A percentile compares a stretch with the other conserved stretches of the same genome.
These are phyloP conservation scores for Bryoerythrophyllum caledonicum DNA, from an alignment of 225 moss, liverwort and hornwort species.

Conservation along the genomic window DNA sequence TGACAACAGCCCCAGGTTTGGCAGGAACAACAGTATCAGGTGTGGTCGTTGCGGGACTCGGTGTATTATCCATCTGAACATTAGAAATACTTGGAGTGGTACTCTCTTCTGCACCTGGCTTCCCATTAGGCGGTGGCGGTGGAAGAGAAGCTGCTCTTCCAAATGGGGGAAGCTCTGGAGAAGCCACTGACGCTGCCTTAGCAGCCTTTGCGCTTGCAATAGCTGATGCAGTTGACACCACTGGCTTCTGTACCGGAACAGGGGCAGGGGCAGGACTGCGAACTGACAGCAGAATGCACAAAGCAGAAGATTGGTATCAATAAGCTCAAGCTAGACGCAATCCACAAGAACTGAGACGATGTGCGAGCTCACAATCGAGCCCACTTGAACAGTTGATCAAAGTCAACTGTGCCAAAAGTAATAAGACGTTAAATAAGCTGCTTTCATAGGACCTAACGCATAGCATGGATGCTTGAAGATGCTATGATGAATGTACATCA, in stretches of 20 bases:
- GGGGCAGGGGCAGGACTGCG: conserved; percentile 41
- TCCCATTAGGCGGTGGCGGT: conserved; percentile 37
- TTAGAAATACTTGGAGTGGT: conserved; percentile 36
- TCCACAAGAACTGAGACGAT: conserved; percentile 18
- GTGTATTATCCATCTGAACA: conserved; percentile 65
- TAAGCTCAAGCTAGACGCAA: conserved; percentile 13
- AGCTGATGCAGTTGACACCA: conserved; percentile 53
- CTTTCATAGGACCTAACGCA: conserved; percentile 17
- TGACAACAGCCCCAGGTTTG: conserved; percentile 61
- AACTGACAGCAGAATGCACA: conserved; percentile 28
- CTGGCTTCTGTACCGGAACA: conserved; percentile 42
- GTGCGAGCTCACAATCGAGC: conserved; percentile 16
- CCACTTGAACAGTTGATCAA: conserved; percentile 13
- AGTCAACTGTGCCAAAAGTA: background rate
- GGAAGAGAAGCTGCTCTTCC: conserved; percentile 35
- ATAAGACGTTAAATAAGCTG: background rate
- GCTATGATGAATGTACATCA: conserved; percentile 10
- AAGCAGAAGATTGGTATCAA: conserved; percentile 25
- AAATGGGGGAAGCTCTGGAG: conserved; percentile 58
- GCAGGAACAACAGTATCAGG: conserved; percentile 48
- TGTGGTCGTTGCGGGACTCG: conserved; percentile 67
- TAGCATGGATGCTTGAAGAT: conserved; percentile 20
- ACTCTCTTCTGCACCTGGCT: conserved; percentile 57
- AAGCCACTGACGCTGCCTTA: conserved; percentile 59
- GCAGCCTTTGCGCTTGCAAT: conserved; percentile 61